phyloP scores from a whole-genome alignment of 495 filamentous ascomycete species.

The Daldinia childiae region DNA sequence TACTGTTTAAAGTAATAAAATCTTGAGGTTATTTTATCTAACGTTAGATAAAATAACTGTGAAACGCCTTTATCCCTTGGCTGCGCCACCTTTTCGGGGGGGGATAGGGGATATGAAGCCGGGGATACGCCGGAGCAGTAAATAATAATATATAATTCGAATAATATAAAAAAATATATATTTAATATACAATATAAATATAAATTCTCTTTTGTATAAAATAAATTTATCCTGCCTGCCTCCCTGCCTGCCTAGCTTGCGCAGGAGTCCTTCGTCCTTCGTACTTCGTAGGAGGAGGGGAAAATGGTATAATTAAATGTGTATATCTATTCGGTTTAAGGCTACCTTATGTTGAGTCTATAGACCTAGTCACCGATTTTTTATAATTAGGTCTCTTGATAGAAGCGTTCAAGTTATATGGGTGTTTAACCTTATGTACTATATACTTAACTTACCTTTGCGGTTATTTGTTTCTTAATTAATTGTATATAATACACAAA shows the following conservation, averaged over 20 bases:
- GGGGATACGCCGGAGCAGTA: neutral
- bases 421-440: slow-evolving; percentile 1
- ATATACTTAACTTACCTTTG: slow-evolving; percentile 2
- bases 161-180: slow-evolving; percentile 1
- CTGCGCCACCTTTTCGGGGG: too few relatives aligned
- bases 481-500: slow-evolving; percentile 20
- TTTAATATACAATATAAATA: slow-evolving; percentile 1
- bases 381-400: slow-evolving; percentile 1
- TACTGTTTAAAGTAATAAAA: slow-evolving; percentile 10
- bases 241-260: too few relatives aligned
- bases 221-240: neutral
- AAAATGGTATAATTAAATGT: neutral
- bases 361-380: slow-evolving; percentile 6
- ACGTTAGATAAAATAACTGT: neutral
- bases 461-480: slow-evolving; percentile 6
- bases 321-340: neutral
- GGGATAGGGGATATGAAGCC: too few relatives aligned
- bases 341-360: neutral
- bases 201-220: slow-evolving; percentile 3
- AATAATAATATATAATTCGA: slow-evolving; percentile 2
- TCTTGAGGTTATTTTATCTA: neutral
- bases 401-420: neutral
- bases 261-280: too few relatives aligned
- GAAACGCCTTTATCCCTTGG: neutral
- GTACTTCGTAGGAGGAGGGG: too few relatives aligned